Evolutionary conservation across 345 rosid genomes (phyloP), one percentile per base, ranked within the genome.

Genomic region (Heritiera fomes): DNA sequence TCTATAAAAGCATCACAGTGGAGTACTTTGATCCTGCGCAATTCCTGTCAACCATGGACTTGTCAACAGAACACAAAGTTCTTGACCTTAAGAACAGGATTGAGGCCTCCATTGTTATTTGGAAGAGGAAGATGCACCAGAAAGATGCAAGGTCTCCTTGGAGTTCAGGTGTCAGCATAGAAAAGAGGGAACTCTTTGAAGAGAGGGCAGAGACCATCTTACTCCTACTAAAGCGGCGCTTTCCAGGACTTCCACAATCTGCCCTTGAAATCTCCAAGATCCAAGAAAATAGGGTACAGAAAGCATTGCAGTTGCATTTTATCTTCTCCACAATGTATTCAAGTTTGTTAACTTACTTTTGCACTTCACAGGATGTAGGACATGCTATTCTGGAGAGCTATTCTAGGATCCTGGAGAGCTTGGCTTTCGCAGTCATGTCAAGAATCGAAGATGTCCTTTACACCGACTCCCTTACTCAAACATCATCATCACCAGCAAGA

Each of bases 311-410:
- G 23, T 17, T 28, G 13, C 20, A 10, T 34, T 23, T 49, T 43
- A 49, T 65, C 4, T 30, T 38, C 14, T 9, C 10, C 53, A 41
- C 72, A 15, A 66, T 2, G 56, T 20, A 70, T 52, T 34, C 15
- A 61, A 56, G 32, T 73, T 73, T 7, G 30, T 67, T 59, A 28
- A 59, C 38, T 14, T 46, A 14, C 11, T 11, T 13, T 38, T 34
- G 7, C 2, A 60, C 14, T 23, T 45, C 4, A 47, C 88, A 96
- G 98, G 98, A 96, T 73, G 87, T 94, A 3, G 99, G 99, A 18
- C 97, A 92, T 79, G 94, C 99, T 1, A 87, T 96, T 40, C 88
- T 96, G 49, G 99, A 94, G 84, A 96, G 98, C 88, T 96, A 94
- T 80, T 96, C 99, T 0, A 91, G 99, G 85, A 87, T 91, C 65